phyloP scores from a whole-genome alignment of 106 monocot genomes.

The Dendrobium huoshanense region DNA sequence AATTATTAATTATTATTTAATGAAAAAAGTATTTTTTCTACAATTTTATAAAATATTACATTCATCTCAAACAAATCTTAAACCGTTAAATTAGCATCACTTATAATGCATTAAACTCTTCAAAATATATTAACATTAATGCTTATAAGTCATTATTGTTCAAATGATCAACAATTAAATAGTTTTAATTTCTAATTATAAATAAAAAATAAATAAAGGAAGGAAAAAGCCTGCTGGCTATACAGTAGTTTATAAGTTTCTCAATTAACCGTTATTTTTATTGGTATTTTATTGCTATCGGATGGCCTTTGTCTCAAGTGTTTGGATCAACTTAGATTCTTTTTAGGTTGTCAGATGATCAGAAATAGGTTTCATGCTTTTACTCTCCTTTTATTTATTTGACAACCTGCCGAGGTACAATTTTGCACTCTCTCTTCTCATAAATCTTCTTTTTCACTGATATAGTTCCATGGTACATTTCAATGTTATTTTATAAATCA shows the following conservation, averaged over 20 bases:
- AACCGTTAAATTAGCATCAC: no score
- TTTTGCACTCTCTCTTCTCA: background rate
- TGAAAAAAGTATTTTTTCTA: no score
- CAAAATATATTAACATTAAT: no score
- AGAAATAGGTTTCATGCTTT: constrained; percentile 1
- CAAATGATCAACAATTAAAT: no score
- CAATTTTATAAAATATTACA: no score
- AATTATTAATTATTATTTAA: no score
- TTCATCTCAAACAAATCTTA: no score
- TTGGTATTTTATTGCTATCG: background rate
- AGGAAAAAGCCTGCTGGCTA: background rate
- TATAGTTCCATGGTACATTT: background rate
- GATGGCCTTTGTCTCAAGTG: background rate
- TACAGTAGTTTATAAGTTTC: no score
- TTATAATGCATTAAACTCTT: no score
- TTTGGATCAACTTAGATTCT: constrained; percentile 4
- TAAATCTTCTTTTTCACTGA: background rate
- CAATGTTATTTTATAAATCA: no score
- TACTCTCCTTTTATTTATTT: background rate
- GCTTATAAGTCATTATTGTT: no score
- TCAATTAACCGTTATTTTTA: background rate
- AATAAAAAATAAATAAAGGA: constrained; percentile 1
- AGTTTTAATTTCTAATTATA: no score
- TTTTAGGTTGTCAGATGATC: background rate
- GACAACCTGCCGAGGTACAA: background rate